Evolutionary conservation across 1,139 yeast genomes (phyloP), one percentile per base, ranked within the genome.

Genomic region (Suhomyces chickasaworum): DNA sequence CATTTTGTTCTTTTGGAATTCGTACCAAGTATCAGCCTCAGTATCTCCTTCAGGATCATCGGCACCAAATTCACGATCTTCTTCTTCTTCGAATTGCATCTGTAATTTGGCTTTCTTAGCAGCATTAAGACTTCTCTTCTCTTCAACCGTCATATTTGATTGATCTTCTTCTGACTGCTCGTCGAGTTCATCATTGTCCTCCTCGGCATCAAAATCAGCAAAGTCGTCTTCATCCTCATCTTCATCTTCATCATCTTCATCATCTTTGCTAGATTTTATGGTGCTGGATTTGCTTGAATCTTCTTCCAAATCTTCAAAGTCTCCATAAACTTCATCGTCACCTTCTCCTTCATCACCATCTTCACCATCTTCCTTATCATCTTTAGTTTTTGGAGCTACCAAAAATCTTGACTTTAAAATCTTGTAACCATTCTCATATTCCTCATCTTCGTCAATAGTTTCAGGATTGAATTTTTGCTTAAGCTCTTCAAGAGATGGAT

Each of bases 21-120:
- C 98, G 64, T 93, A 95, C 99, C 99, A 95, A 1, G 97, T 90
- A 57, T 93, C 97, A 39, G 86, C 87, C 61, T 84, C 87, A 23
- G 81, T 83, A 50, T 77, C 85, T 32, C 84, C 86, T 63, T 85
- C 90, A 17, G 86, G 85, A 53, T 84, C 89, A 50, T 83, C 88
- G 12, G 81, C 88, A 2, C 84, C 86, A 55, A 80, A 78, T 50
- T 87, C 90, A 39, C 88, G 77, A 53, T 86, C 91, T 65, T 89
- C 96, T 68, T 87, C 95, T 57, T 88, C 95, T 62, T 90, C 97
- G 59, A 93, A 89, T 63, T 93, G 97, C 58, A 88, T 74, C 51
- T 90, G 83, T 50, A 91, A 74, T 59, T 89, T 86, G 50, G 91
- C 97, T 60, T 93, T 95, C 71, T 88, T 89, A 50, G 86, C 83